phyloP scores from a whole-genome alignment of 2,329 filamentous ascomycete genomes.

The Ceratocystis destructans region DNA sequence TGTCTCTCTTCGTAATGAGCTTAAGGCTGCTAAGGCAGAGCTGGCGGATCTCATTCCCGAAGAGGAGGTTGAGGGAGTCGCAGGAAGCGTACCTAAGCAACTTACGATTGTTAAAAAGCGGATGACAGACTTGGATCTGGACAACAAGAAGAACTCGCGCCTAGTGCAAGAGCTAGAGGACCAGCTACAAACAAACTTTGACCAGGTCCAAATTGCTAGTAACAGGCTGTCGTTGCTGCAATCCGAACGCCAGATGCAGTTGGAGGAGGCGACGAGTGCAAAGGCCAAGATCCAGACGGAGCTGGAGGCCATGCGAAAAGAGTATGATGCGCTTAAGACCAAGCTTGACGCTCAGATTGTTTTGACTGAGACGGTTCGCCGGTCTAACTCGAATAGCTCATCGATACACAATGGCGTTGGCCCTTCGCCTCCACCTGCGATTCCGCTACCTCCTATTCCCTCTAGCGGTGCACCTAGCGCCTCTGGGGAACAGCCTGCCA shows the following conservation, averaged over 20 bases:
- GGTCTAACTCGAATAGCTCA: slow-evolving; percentile 47
- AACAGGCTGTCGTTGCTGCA: slow-evolving; percentile 77
- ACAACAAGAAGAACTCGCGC: slow-evolving; percentile 81
- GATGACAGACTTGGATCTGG: slow-evolving; percentile 46
- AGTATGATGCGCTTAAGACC: slow-evolving; percentile 53
- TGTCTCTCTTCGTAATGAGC: slow-evolving; percentile 45
- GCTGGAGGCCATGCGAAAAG: slow-evolving; percentile 51
- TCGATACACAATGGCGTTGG: slow-evolving; percentile 75
- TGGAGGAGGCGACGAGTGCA: slow-evolving; percentile 64
- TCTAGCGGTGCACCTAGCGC: slow-evolving; percentile 28
- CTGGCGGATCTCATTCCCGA: slow-evolving; percentile 40
- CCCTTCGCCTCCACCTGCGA: slow-evolving; percentile 85
- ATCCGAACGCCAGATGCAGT: slow-evolving; percentile 55
- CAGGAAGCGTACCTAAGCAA: slow-evolving; percentile 41
- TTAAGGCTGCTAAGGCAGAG: slow-evolving; percentile 45
- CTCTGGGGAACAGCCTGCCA: slow-evolving; percentile 23
- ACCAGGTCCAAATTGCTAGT: slow-evolving; percentile 72
- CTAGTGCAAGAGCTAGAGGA: slow-evolving; percentile 94
- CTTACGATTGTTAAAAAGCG: slow-evolving; percentile 51
- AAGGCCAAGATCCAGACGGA: slow-evolving; percentile 52
- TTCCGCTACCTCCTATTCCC: slow-evolving; percentile 87
- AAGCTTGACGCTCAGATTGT: slow-evolving; percentile 37
- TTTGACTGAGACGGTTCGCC: slow-evolving; percentile 34
- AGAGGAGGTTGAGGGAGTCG: slow-evolving; percentile 32
- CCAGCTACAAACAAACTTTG: slow-evolving; percentile 87